These are phyloP conservation scores for Amaranthus hypochondriacus DNA, from an alignment of 148 eudicot species.

Conservation along the genomic window DNA sequence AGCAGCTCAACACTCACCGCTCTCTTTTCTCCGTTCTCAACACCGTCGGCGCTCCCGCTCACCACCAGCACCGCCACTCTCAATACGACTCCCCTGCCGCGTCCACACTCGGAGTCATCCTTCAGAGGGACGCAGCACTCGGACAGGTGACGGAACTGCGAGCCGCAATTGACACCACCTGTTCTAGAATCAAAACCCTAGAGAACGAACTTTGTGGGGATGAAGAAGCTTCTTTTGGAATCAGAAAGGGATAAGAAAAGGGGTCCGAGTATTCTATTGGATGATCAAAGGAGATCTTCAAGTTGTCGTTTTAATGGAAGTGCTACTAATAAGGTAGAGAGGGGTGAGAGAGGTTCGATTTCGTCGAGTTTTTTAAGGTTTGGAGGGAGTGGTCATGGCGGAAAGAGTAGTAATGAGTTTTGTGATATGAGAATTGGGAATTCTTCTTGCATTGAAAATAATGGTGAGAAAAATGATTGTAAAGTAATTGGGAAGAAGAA, in stretches of 20 bases:
- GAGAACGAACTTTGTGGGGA: constrained; percentile 58
- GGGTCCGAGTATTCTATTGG: constrained; percentile 1
- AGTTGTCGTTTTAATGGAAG: constrained; percentile 48
- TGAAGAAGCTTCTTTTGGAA: constrained; percentile 42
- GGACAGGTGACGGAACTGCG: constrained; percentile 57
- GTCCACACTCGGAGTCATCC: constrained; percentile 65
- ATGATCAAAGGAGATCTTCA: constrained; percentile 38
- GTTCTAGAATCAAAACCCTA: constrained; percentile 45
- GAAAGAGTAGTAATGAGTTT: neutral
- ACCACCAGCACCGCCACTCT: constrained; percentile 13
- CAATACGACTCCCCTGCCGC: constrained; percentile 1
- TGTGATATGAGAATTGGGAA: constrained; percentile 12
- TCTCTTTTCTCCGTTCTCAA: constrained; percentile 40
- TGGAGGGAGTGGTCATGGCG: constrained; percentile 15
- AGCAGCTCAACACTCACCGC: constrained; percentile 81
- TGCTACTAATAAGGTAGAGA: constrained; percentile 39
- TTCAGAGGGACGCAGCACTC: constrained; percentile 63
- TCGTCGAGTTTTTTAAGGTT: constrained; percentile 37
- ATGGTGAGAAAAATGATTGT: neutral
- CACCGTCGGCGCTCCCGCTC: constrained; percentile 5
- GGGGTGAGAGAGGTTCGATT: constrained; percentile 65
- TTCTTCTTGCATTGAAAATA: constrained; percentile 10
- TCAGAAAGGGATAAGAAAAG: constrained; percentile 16
- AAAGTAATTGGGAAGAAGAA: constrained; percentile 29
- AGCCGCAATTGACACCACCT: constrained; percentile 53